phyloP scores from a whole-genome alignment of 768 basidiomycete genomes.

The Kwoniella sp. region DNA sequence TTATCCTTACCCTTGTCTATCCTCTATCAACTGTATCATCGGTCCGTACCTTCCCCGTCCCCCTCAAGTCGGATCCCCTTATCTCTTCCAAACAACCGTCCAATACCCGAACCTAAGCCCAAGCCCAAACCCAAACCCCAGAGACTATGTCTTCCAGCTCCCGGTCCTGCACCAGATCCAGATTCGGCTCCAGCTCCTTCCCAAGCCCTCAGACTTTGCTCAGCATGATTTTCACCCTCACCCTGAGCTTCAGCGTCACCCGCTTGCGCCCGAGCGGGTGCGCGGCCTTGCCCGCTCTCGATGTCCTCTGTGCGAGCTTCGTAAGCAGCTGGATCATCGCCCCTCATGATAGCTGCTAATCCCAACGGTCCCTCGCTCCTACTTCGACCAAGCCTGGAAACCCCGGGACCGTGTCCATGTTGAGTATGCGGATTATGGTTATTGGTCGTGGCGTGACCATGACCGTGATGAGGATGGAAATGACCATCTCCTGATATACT shows the following conservation, averaged over 20 bases:
- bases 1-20: neutral
- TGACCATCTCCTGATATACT: conserved; percentile 21
- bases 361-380: conserved; percentile 38
- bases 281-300: too few relatives aligned
- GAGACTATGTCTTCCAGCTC: neutral
- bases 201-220: neutral
- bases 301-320: conserved; percentile 1
- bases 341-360: conserved; percentile 34
- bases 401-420: neutral
- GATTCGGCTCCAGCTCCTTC: neutral
- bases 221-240: neutral
- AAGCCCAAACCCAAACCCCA: neutral
- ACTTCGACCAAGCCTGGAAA: conserved; percentile 17
- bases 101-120: neutral
- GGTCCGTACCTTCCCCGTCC: too few relatives aligned
- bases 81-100: neutral
- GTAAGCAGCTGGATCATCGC: conserved; percentile 11
- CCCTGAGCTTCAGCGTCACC: neutral
- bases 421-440: too few relatives aligned
- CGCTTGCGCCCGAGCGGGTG: too few relatives aligned
- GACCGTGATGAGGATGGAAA: conserved; percentile 16
- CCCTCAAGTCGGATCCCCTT: neutral
- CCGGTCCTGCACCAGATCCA: neutral
- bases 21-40: neutral
- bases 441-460: too few relatives aligned